Evolutionary conservation across 768 basidiomycete genomes (phyloP).

Genomic region (Xerocomellus dryophilus): DNA sequence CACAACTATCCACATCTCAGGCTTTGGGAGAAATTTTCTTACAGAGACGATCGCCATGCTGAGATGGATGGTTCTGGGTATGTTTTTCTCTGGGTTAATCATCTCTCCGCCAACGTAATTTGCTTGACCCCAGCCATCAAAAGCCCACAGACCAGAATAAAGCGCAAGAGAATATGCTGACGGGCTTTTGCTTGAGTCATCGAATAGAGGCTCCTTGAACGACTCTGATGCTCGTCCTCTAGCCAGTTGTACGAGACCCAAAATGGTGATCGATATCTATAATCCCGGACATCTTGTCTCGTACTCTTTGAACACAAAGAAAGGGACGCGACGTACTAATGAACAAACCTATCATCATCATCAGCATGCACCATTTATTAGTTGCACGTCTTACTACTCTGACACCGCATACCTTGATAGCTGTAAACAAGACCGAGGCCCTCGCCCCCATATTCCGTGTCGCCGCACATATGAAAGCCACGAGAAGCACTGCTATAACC

Average conservation of each 20-base stretch:
- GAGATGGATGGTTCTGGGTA: constrained; percentile 85
- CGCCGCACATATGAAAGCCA: constrained; percentile 76
- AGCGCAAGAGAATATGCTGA: constrained; percentile 89
- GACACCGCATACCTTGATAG: constrained; percentile 62
- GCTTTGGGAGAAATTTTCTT: constrained; percentile 21
- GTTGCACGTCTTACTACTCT: not conserved
- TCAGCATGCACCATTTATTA: not conserved
- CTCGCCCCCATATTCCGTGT: constrained; percentile 76
- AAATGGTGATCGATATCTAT: constrained; percentile 66
- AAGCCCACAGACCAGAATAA: constrained; percentile 94
- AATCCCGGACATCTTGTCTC: not conserved
- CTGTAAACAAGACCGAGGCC: constrained; percentile 83
- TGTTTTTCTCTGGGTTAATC: constrained; percentile 74
- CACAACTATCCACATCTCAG: not conserved
- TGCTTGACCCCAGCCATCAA: constrained; percentile 94
- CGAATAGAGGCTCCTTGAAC: constrained; percentile 65
- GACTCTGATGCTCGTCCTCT: constrained; percentile 70
- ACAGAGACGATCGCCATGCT: constrained; percentile 85
- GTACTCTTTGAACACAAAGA: not conserved
- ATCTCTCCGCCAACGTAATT: constrained; percentile 93
- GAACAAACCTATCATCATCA: constrained; percentile 49
- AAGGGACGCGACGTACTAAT: constrained; percentile 46
- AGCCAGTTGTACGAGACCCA: constrained; percentile 76
- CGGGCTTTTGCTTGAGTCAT: constrained; percentile 70
- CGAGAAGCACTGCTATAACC: constrained; percentile 61